phyloP scores from a whole-genome alignment of 2,329 filamentous ascomycete genomes.

The Colletotrichum euphorbiae region DNA sequence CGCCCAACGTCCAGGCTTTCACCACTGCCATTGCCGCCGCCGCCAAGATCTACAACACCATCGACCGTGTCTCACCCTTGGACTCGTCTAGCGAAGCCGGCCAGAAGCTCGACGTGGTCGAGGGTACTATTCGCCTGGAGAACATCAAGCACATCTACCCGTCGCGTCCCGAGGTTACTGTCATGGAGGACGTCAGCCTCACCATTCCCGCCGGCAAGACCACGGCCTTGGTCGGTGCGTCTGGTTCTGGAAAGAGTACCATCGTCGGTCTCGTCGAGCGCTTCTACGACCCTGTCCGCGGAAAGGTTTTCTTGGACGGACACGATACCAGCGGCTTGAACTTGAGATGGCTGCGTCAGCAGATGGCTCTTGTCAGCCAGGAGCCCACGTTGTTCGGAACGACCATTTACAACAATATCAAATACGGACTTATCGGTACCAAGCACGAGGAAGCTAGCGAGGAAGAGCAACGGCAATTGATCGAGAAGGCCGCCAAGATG shows the following conservation, averaged over 20 bases:
- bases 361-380: constrained; percentile 92
- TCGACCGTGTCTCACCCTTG: constrained; percentile 87
- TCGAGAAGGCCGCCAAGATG: constrained; percentile 86
- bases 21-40: constrained; percentile 85
- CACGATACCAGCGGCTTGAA: constrained; percentile 85
- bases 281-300: constrained; percentile 91
- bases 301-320: constrained; percentile 83
- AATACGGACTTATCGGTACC: constrained; percentile 90
- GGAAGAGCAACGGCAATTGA: constrained; percentile 76
- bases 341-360: constrained; percentile 88
- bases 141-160: constrained; percentile 95
- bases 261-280: constrained; percentile 93
- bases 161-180: constrained; percentile 87
- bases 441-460: constrained; percentile 74
- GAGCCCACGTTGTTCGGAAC: constrained; percentile 92
- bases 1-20: constrained; percentile 88
- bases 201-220: constrained; percentile 88
- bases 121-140: constrained; percentile 83
- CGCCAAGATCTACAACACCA: constrained; percentile 92
- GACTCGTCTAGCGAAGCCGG: constrained; percentile 80
- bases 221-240: constrained; percentile 92
- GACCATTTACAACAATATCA: constrained; percentile 90
- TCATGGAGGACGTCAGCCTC: constrained; percentile 87
- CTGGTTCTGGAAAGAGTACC: constrained; percentile 93
- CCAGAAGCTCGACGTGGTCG: constrained; percentile 76